These are phyloP conservation scores for Xerocomellus chrysenteron DNA, from an alignment of 768 basidiomycete genomes.

Conservation along the genomic window DNA sequence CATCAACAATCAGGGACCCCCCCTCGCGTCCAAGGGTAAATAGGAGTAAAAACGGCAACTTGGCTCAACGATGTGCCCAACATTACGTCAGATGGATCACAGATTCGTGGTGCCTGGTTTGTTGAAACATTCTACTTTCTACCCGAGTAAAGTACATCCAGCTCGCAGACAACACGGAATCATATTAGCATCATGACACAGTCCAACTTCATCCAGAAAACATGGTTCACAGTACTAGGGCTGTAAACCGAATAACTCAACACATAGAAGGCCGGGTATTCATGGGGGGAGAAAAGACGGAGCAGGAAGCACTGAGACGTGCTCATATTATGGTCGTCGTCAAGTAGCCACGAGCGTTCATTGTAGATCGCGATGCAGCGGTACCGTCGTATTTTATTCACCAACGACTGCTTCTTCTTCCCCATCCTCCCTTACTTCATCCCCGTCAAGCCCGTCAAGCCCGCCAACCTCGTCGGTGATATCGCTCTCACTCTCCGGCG, in stretches of 20 bases:
- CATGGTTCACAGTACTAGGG: not conserved
- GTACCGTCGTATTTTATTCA: slow-evolving; percentile 18
- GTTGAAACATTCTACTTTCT: too few species aligned
- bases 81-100: not conserved
- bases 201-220: not conserved
- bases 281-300: slow-evolving; percentile 19
- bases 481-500: slow-evolving; percentile 35
- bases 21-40: not conserved
- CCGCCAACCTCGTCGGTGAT: slow-evolving; percentile 32
- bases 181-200: not conserved
- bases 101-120: too few species aligned
- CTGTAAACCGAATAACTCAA: not conserved
- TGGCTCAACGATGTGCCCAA: too few species aligned
- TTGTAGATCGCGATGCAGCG: slow-evolving; percentile 18
- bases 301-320: slow-evolving; percentile 2
- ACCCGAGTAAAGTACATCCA: too few species aligned
- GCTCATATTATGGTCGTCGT: slow-evolving; percentile 5
- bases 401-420: slow-evolving; percentile 14
- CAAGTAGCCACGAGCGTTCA: slow-evolving; percentile 9
- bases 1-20: too few species aligned
- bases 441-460: slow-evolving; percentile 14
- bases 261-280: not conserved
- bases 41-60: not conserved
- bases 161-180: not conserved
- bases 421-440: slow-evolving; percentile 19